Evolutionary conservation across 2,329 filamentous ascomycete genomes (phyloP).

Genomic region (Hypoxylon sp.): DNA sequence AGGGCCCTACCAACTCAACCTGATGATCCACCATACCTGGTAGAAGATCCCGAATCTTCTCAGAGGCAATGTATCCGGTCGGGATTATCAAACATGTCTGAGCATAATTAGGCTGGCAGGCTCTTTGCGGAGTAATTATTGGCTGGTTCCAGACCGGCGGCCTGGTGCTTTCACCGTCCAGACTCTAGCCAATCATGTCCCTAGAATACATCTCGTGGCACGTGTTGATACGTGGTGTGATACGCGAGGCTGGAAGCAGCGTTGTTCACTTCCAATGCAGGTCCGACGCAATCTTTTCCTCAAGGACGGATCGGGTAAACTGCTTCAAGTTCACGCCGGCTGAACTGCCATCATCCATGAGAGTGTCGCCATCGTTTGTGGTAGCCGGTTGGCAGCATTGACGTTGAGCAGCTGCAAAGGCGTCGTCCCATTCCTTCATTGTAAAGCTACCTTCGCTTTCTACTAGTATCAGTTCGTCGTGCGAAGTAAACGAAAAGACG

Average conservation of each 20-base stretch:
- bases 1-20: slow-evolving; percentile 12
- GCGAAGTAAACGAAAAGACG: slow-evolving; percentile 85
- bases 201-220: slow-evolving; percentile 18
- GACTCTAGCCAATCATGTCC: slow-evolving; percentile 31
- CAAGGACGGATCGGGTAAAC: slow-evolving; percentile 74
- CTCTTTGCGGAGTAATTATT: slow-evolving; percentile 3
- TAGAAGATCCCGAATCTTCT: slow-evolving; percentile 35
- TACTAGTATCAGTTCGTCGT: slow-evolving; percentile 79
- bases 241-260: slow-evolving; percentile 3
- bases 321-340: slow-evolving; percentile 67
- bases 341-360: slow-evolving; percentile 62
- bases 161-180: slow-evolving; percentile 15
- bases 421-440: slow-evolving; percentile 80
- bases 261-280: slow-evolving; percentile 70
- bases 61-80: slow-evolving; percentile 27
- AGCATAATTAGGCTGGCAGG: slow-evolving; percentile 22
- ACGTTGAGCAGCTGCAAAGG: slow-evolving; percentile 74
- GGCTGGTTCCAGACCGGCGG: slow-evolving; percentile 26
- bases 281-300: slow-evolving; percentile 58
- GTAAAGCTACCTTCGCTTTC: slow-evolving; percentile 88
- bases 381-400: slow-evolving; percentile 70
- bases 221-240: slow-evolving; percentile 15
- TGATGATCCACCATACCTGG: slow-evolving; percentile 40
- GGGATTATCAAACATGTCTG: slow-evolving; percentile 39
- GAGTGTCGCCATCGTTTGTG: slow-evolving; percentile 59